These are phyloP conservation scores for Nectriaceae sp. DNA, from an alignment of 2,329 filamentous ascomycete species.

Conservation along the genomic window DNA sequence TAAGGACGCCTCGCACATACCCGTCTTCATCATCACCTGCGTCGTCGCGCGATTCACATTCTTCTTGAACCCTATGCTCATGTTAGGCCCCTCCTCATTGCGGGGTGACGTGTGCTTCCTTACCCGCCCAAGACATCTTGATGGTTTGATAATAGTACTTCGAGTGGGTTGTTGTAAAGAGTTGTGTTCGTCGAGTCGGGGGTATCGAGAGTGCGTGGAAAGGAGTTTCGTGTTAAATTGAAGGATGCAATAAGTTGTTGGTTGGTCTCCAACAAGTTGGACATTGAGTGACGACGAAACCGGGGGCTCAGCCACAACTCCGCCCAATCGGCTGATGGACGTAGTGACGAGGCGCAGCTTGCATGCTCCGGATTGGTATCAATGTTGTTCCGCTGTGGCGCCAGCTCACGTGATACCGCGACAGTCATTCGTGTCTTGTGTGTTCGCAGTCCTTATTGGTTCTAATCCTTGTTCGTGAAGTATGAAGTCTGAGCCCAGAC, in stretches of 20 bases:
- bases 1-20: slow-evolving; percentile 43
- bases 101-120: slow-evolving; percentile 28
- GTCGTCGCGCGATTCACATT: slow-evolving; percentile 98
- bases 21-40: slow-evolving; percentile 99
- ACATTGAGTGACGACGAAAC: slow-evolving; percentile 33
- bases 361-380: slow-evolving; percentile 2
- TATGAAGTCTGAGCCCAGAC: too few species aligned
- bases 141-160: slow-evolving; percentile 20
- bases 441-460: too few species aligned
- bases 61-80: slow-evolving; percentile 62
- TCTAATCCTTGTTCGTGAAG: too few species aligned
- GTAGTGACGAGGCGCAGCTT: slow-evolving; percentile 25
- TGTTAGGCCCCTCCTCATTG: slow-evolving; percentile 34
- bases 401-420: slow-evolving; percentile 31
- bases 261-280: slow-evolving; percentile 22
- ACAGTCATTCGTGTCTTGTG: background rate
- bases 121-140: slow-evolving; percentile 73
- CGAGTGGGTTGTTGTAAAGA: slow-evolving; percentile 9
- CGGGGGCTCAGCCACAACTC: slow-evolving; percentile 35
- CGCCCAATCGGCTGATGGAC: slow-evolving; percentile 35
- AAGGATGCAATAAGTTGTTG: slow-evolving; percentile 5
- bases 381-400: slow-evolving; percentile 9
- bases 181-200: slow-evolving; percentile 6
- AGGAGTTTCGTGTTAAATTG: slow-evolving; percentile 13
- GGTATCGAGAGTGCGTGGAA: slow-evolving; percentile 15